A percentile compares a stretch with the other conserved stretches of the same genome.
Conservation (phyloP, 2,329 filamentous ascomycete genomes). For the Ramichloridium luteum region DNA sequence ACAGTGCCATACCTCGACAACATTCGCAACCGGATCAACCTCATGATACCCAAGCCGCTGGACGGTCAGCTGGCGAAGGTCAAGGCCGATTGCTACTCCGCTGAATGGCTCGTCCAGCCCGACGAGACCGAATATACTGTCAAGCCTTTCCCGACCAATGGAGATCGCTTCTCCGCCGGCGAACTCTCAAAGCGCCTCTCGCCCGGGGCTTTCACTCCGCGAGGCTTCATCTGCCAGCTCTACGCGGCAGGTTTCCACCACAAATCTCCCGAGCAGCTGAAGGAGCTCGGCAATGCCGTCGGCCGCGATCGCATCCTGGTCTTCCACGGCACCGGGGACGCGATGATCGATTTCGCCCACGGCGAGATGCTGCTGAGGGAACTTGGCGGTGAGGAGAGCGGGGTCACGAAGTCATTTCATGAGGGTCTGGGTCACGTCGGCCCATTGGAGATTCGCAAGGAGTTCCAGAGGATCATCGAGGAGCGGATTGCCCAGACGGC, state of each 20-base stretch:
- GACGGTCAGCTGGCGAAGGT: slow-evolving; percentile 54
- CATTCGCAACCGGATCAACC: slow-evolving; percentile 44
- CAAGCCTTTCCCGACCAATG: slow-evolving; percentile 57
- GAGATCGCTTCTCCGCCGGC: slow-evolving; percentile 68
- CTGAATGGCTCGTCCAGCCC: slow-evolving; percentile 48
- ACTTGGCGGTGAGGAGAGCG: slow-evolving; percentile 46
- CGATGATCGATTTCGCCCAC: slow-evolving; percentile 62
- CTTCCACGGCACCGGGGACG: slow-evolving; percentile 61
- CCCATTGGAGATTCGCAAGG: slow-evolving; percentile 55
- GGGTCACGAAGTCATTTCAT: slow-evolving; percentile 46
- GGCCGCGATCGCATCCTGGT: slow-evolving; percentile 65
- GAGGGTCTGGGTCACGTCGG: slow-evolving; percentile 66
- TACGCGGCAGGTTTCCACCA: slow-evolving; percentile 69
- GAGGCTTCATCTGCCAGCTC: slow-evolving; percentile 64
- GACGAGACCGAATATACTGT: slow-evolving; percentile 40
- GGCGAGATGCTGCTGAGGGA: slow-evolving; percentile 55
- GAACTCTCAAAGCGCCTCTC: slow-evolving; percentile 62
- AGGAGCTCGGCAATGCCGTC: slow-evolving; percentile 52
- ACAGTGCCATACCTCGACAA: slow-evolving; percentile 48
- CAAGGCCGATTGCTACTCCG: slow-evolving; percentile 53
- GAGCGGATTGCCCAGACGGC: slow-evolving; percentile 44
- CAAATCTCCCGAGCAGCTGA: slow-evolving; percentile 57
- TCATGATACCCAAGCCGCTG: slow-evolving; percentile 56
- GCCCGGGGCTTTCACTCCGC: slow-evolving; percentile 46
- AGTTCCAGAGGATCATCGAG: slow-evolving; percentile 55